Evolutionary conservation across 2,329 filamentous ascomycete species (phyloP), one percentile per base, ranked within the genome.

Genomic region (Colletotrichum sansevieriae): DNA sequence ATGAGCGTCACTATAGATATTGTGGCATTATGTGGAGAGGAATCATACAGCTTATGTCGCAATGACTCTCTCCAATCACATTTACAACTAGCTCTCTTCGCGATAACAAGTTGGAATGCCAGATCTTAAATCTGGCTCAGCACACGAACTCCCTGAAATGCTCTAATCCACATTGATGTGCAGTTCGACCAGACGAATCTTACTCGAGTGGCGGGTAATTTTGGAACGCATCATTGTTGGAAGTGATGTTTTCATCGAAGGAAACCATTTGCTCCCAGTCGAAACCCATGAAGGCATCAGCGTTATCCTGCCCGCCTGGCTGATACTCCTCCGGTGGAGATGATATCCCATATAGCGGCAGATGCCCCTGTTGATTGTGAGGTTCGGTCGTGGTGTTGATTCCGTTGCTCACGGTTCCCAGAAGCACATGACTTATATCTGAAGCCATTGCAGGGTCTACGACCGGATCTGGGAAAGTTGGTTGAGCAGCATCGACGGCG

Each of bases 31-130:
- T 62, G 20, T 33, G 18, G 25, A 43, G 20, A 20, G 13, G 37
- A 59, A 22, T 8, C 55, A 13, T 56, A 70, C 61, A 35, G 20
- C 33, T 46, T 47, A 47, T 29, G 61, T 68, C 52, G 57, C 67
- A 68, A 68, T 58, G 57, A 63, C 52, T 44, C 43, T n/a, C n/a
- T 43, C 51, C 37, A 33, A 10, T 59, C 25, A n/a, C 22, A 13
- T 54, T 18, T 33, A n/a, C 7, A 54, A 12, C 29, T 37, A 12
- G 15, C 49, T 29, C 18, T 18, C 10, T 37, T 33, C 35, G 29
- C 29, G 9, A 10, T 33, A 7, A 54, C 29, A 8, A 7, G 29
- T 29, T 29, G 29, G 29, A 8, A 29, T 29, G 29, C 29, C 29
- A 9, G 29, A 29, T 29, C 8, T 29, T 2, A 9, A 8, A 29